Evolutionary conservation across 441 rosid genomes (phyloP), one percentile per base, ranked within the genome.

Genomic region (Euphorbia celastroides): DNA sequence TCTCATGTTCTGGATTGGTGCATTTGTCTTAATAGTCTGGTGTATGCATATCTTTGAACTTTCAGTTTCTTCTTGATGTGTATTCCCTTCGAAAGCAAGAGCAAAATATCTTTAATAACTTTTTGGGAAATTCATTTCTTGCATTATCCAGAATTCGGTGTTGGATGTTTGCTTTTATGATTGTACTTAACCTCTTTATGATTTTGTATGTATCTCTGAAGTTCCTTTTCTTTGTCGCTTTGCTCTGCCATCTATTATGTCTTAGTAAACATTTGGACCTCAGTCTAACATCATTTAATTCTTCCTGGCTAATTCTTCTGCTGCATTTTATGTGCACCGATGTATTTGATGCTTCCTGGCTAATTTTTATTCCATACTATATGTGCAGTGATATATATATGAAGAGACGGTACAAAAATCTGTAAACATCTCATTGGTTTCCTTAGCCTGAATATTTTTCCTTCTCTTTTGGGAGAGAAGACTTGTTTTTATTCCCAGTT

Each of bases 1-100:
- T n/a, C n/a, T n/a, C n/a, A n/a, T n/a, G n/a, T n/a, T n/a, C n/a
- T n/a, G n/a, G n/a, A n/a, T n/a, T n/a, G n/a, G n/a, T n/a, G n/a
- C n/a, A n/a, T n/a, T n/a, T n/a, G n/a, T n/a, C n/a, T n/a, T n/a
- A n/a, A n/a, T n/a, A n/a, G n/a, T n/a, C n/a, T n/a, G n/a, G n/a
- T n/a, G n/a, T n/a, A n/a, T n/a, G n/a, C n/a, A n/a, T n/a, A n/a
- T n/a, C n/a, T n/a, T n/a, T n/a, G n/a, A 42, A 26, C 56, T 58
- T 67, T 42, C 23, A 38, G 67, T 31, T 25, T 73, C 68, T 57
- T 58, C 27, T 46, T 38, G 32, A 56, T 59, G 51, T 72, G 69
- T 56, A 26, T 64, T 54, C 26, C 14, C 64, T 48, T 46, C 50
- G 77, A 64, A n/a, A n/a, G n/a, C n/a, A n/a, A n/a, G n/a, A n/a